Percentiles rank a stretch among this genome's conserved stretches.
phyloP scores from a whole-genome alignment of 495 filamentous ascomycete species.

The Lichina pygmaea region DNA sequence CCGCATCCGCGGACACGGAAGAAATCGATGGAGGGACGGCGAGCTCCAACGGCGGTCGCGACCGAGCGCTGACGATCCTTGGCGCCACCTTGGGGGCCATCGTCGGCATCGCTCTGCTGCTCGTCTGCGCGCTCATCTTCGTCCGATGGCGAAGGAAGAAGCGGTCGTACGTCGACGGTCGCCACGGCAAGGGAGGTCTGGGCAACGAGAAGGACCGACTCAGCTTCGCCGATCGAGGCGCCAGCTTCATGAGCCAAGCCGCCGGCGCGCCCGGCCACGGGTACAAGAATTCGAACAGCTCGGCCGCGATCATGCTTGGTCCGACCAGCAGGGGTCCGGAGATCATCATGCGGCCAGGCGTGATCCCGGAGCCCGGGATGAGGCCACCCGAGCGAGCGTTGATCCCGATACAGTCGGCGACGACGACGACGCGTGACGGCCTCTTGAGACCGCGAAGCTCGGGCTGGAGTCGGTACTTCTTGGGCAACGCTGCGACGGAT shows the following conservation, averaged over 20 bases:
- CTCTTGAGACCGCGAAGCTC: conserved; percentile 16
- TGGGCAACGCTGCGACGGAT: conserved; percentile 18
- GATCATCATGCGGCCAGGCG: conserved; percentile 1
- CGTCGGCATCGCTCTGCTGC: conserved; percentile 37
- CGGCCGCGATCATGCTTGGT: conserved; percentile 12
- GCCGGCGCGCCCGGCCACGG: conserved; percentile 17
- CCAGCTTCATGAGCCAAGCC: conserved; percentile 25
- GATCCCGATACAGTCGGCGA: not conserved
- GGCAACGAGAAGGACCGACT: conserved; percentile 27
- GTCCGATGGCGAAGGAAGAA: conserved; percentile 28
- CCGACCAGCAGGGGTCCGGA: not conserved
- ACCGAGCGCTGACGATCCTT: conserved; percentile 29
- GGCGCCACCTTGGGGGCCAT: conserved; percentile 59
- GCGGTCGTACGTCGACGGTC: conserved; percentile 17
- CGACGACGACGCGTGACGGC: conserved; percentile 2
- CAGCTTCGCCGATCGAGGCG: conserved; percentile 37
- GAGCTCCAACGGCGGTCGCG: conserved; percentile 5
- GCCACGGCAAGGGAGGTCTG: conserved; percentile 19
- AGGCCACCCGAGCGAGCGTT: not conserved
- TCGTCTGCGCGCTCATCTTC: conserved; percentile 40
- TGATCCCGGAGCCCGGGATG: not conserved
- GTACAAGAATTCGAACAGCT: conserved; percentile 14
- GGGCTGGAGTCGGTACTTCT: conserved; percentile 35
- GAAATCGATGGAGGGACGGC: not conserved
- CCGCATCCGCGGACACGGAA: conserved; percentile 1